phyloP scores from a whole-genome alignment of 164 flowering plant species.

The Chimonanthus salicifolius region DNA sequence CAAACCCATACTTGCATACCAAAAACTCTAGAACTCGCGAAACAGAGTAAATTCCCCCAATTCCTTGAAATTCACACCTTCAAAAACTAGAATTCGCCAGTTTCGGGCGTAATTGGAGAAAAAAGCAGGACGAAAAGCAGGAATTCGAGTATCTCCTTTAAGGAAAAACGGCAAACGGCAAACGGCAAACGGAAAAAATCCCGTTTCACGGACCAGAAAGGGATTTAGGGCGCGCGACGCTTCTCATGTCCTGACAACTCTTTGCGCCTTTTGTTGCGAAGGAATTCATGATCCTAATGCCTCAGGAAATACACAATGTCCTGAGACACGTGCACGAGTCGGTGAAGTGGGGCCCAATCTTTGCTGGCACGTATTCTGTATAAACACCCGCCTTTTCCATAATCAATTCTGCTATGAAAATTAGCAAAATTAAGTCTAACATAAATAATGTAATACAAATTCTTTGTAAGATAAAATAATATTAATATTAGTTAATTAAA shows the following conservation, averaged over 20 bases:
- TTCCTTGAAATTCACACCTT: not conserved
- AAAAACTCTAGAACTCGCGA: not conserved
- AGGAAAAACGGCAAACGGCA: not conserved
- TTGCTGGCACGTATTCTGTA: too few species aligned
- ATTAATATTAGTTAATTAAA: too few species aligned
- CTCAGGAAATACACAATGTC: not conserved
- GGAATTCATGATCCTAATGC: not conserved
- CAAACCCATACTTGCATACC: constrained; percentile 31
- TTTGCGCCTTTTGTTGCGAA: not conserved
- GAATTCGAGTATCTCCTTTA: constrained; percentile 1
- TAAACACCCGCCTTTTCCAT: too few species aligned
- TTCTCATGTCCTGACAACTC: not conserved
- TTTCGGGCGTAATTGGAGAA: not conserved
- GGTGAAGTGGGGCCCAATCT: too few species aligned
- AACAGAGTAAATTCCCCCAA: not conserved
- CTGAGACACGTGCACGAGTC: not conserved
- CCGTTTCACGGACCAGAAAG: not conserved
- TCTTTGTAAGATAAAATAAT: too few species aligned
- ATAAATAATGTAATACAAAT: too few species aligned
- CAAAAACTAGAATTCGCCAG: not conserved
- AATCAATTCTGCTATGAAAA: too few species aligned
- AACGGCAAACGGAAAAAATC: not conserved
- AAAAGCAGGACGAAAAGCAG: not conserved
- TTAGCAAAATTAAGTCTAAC: too few species aligned
- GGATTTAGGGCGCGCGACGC: not conserved